phyloP scores from a whole-genome alignment of 164 flowering plant genomes.

The Protea cynaroides region DNA sequence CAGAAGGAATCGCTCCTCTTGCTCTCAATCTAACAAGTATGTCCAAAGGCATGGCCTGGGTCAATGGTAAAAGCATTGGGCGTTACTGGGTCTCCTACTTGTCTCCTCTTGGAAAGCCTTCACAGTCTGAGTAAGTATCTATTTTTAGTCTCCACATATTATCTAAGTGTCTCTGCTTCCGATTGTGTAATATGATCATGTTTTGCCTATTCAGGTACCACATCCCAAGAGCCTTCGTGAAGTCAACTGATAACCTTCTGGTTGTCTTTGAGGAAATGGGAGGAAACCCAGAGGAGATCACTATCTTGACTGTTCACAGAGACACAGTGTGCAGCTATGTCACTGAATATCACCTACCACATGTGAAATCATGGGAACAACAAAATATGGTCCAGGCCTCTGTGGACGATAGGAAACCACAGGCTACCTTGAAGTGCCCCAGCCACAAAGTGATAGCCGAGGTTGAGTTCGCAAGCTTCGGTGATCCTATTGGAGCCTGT shows the following conservation, averaged over 20 bases:
- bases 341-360: conserved; percentile 45
- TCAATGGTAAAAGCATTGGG: conserved; percentile 77
- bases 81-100: conserved; percentile 69
- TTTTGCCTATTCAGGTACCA: conserved; percentile 50
- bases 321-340: conserved; percentile 65
- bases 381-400: conserved; percentile 27
- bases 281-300: conserved; percentile 38
- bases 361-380: conserved; percentile 46
- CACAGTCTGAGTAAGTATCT: conserved; percentile 67
- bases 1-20: conserved; percentile 63
- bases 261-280: conserved; percentile 77
- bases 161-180: neutral
- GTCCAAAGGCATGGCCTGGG: conserved; percentile 79
- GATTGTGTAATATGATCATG: neutral
- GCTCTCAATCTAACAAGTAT: conserved; percentile 48
- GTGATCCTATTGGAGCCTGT: conserved; percentile 59
- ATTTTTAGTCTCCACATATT: neutral
- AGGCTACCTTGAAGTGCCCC: conserved; percentile 50
- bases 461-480: conserved; percentile 76
- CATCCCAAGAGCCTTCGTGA: conserved; percentile 68
- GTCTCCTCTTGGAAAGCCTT: conserved; percentile 52
- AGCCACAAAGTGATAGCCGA: conserved; percentile 32
- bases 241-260: conserved; percentile 59
- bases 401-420: conserved; percentile 27
- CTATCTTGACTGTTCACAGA: conserved; percentile 40